Conservation (phyloP, 257 asterid species). For the Solanum rostratum region DNA sequence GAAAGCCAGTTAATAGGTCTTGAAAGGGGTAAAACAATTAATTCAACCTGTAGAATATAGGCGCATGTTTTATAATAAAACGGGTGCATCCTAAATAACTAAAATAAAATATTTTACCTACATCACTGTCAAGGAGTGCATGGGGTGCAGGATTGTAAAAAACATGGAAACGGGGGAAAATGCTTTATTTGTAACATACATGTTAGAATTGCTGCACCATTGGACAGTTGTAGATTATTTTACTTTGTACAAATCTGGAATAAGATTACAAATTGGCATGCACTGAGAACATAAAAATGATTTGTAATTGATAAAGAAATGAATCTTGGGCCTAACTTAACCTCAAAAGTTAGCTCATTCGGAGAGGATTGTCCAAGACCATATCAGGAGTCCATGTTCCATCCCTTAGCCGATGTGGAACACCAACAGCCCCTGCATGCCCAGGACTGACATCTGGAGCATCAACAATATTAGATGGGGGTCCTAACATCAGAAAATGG, state of each 20-base stretch:
- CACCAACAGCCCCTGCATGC: too few species aligned
- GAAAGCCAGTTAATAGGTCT: slow-evolving; percentile 10
- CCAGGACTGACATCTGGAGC: neutral
- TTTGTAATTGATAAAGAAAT: neutral
- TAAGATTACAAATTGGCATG: neutral
- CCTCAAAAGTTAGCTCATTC: neutral
- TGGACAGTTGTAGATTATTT: neutral
- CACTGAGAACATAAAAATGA: neutral
- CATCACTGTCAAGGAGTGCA: neutral
- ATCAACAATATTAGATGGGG: neutral
- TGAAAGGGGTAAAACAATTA: slow-evolving; percentile 20
- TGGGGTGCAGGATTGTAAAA: neutral
- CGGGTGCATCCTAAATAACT: neutral
- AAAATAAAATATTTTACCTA: neutral
- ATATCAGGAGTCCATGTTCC: neutral
- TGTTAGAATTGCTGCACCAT: neutral
- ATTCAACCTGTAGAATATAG: neutral
- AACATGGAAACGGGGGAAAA: neutral
- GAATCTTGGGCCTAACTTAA: neutral
- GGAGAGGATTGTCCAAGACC: neutral
- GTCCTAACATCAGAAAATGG: too few species aligned
- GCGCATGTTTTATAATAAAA: neutral
- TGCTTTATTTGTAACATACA: neutral
- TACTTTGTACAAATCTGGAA: neutral
- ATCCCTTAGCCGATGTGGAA: neutral